Evolutionary conservation across 805 yeast genomes (phyloP).

Genomic region (Kodamaea kaohsiungensis): DNA sequence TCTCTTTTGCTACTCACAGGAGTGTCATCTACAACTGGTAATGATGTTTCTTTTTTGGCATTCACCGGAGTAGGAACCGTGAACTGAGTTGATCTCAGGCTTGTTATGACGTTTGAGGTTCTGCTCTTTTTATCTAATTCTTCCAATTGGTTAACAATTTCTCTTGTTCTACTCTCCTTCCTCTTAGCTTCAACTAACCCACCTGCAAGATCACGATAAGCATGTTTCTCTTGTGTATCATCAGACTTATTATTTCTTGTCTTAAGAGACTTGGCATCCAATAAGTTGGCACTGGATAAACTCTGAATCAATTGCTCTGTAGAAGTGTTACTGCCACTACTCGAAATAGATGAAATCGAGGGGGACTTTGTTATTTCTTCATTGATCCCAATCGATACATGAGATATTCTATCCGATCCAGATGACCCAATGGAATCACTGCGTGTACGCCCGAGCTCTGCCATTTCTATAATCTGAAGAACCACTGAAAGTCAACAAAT

Average conservation of each 20-base stretch:
- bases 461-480: background rate
- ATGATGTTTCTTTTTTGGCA: too few species aligned
- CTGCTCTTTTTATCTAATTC: conserved; percentile 4
- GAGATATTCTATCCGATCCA: background rate
- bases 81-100: background rate
- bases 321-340: conserved; percentile 22
- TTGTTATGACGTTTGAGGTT: background rate
- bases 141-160: conserved; percentile 6
- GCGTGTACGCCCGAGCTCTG: background rate
- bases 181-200: background rate
- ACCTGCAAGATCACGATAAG: background rate
- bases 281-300: conserved; percentile 17
- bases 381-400: background rate
- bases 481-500: background rate
- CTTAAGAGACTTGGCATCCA: background rate
- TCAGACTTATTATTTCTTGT: background rate
- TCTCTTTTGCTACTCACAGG: background rate
- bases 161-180: background rate
- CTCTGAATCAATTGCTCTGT: conserved; percentile 24
- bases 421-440: background rate
- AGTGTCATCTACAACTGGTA: too few species aligned
- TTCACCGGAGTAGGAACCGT: background rate
- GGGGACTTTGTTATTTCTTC: conserved; percentile 11
- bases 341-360: conserved; percentile 26
- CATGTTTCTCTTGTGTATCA: background rate